Evolutionary conservation across 2,329 filamentous ascomycete genomes (phyloP).

Genomic region (Trichoderma brevicompactum): DNA sequence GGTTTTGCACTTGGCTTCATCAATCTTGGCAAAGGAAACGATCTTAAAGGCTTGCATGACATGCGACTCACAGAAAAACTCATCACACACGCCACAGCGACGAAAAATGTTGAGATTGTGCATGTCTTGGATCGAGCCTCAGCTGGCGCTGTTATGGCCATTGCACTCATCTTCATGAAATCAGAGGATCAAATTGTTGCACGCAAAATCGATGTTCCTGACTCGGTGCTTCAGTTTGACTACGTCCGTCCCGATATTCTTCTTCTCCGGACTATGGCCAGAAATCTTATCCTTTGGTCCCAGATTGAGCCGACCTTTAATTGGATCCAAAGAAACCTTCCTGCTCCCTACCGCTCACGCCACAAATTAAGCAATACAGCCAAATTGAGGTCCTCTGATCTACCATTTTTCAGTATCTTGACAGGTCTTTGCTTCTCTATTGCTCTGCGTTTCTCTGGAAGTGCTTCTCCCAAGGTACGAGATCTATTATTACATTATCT

Average conservation of each 20-base stretch:
- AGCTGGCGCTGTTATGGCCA: conserved; percentile 87
- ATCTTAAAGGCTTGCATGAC: conserved; percentile 86
- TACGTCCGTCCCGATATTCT: conserved; percentile 94
- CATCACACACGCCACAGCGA: conserved; percentile 81
- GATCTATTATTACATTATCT: conserved; percentile 84
- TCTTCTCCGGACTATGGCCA: conserved; percentile 83
- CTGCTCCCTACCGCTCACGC: conserved; percentile 66
- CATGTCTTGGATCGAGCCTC: conserved; percentile 92
- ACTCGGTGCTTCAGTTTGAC: conserved; percentile 89
- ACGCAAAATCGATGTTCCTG: conserved; percentile 89
- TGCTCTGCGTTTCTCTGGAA: conserved; percentile 75
- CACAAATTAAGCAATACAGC: conserved; percentile 63
- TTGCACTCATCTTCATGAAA: conserved; percentile 96
- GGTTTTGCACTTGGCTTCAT: conserved; percentile 94
- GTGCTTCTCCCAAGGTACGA: conserved; percentile 69
- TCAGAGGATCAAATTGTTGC: conserved; percentile 86
- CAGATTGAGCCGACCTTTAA: conserved; percentile 71
- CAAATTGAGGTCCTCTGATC: conserved; percentile 75
- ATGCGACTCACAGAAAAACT: conserved; percentile 92
- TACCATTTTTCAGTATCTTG: conserved; percentile 91
- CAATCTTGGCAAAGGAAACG: conserved; percentile 88
- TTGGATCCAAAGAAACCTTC: conserved; percentile 79
- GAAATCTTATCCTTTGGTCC: conserved; percentile 92
- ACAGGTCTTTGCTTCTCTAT: conserved; percentile 85
- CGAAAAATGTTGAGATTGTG: conserved; percentile 88